phyloP scores from a whole-genome alignment of 345 rosid genomes.

The Salix exigua region DNA sequence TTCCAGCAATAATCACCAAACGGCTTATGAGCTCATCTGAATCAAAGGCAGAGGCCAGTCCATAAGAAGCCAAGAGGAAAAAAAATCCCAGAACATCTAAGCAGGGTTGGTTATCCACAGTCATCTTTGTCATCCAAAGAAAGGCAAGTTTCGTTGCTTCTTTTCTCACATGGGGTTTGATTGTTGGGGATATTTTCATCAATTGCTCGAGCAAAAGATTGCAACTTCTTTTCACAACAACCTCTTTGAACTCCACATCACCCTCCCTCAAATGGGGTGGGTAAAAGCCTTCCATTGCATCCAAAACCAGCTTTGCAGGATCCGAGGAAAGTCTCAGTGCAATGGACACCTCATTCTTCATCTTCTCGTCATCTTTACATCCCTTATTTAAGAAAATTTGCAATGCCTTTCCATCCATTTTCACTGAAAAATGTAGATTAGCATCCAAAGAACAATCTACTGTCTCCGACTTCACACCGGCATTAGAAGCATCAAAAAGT shows the following conservation, averaged over 20 bases:
- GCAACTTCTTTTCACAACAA: constrained; percentile 38
- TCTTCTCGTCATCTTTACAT: constrained; percentile 25
- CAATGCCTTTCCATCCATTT: constrained; percentile 39
- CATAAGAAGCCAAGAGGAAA: constrained; percentile 38
- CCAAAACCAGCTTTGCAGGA: constrained; percentile 61
- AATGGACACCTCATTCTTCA: constrained; percentile 24
- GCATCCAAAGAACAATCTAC: constrained; percentile 2
- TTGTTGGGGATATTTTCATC: constrained; percentile 33
- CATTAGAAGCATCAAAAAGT: neutral
- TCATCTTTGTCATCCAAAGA: constrained; percentile 29
- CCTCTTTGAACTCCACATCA: constrained; percentile 23
- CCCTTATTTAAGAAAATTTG: constrained; percentile 46
- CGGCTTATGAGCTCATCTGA: constrained; percentile 29
- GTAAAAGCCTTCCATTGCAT: constrained; percentile 46
- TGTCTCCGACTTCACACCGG: constrained; percentile 17
- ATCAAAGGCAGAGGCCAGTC: constrained; percentile 26
- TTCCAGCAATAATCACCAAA: constrained; percentile 22
- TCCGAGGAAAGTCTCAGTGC: constrained; percentile 32
- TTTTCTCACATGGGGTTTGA: constrained; percentile 23
- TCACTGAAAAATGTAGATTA: constrained; percentile 3
- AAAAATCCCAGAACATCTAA: constrained; percentile 36
- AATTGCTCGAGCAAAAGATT: constrained; percentile 48
- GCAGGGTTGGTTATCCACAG: constrained; percentile 11
- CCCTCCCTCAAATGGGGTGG: constrained; percentile 30
- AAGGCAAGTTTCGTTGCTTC: constrained; percentile 41